Evolutionary conservation across 106 monocot genomes (phyloP).

Genomic region (Triglochin maritima): DNA sequence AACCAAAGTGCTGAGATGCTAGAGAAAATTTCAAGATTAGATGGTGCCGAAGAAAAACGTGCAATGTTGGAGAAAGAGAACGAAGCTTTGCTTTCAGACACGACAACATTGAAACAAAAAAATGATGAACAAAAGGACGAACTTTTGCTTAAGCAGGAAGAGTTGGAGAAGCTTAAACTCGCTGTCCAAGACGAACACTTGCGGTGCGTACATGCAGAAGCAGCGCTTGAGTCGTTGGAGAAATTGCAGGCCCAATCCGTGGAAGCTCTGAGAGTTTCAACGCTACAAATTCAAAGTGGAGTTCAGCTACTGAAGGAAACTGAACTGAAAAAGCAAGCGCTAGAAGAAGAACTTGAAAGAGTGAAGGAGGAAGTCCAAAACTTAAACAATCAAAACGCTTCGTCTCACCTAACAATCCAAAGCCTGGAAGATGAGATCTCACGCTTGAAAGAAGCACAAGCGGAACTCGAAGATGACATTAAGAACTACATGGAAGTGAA

Average conservation of each 20-base stretch:
- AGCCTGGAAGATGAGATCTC: conserved; percentile 22
- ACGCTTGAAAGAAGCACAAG: conserved; percentile 6
- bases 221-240: conserved; percentile 28
- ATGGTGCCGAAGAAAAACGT: conserved; percentile 17
- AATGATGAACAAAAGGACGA: conserved; percentile 24
- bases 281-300: conserved; percentile 6
- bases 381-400: conserved; percentile 33
- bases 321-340: conserved; percentile 2
- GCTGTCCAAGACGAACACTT: conserved; percentile 25
- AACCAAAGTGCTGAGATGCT: conserved; percentile 51
- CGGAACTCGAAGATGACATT: conserved; percentile 11
- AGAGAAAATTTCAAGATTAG: conserved; percentile 7
- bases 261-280: conserved; percentile 8
- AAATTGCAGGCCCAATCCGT: conserved; percentile 22
- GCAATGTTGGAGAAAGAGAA: conserved; percentile 33
- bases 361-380: conserved; percentile 30
- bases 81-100: conserved; percentile 12
- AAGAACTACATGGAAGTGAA: not conserved
- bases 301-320: conserved; percentile 13
- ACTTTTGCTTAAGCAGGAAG: conserved; percentile 15
- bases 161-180: conserved; percentile 28
- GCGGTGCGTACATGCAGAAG: conserved; percentile 22
- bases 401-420: conserved; percentile 25
- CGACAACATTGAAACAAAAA: conserved; percentile 15
- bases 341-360: conserved; percentile 41